phyloP scores from a whole-genome alignment of 208 protist species.

The Acanthamoeba divionensis region DNA sequence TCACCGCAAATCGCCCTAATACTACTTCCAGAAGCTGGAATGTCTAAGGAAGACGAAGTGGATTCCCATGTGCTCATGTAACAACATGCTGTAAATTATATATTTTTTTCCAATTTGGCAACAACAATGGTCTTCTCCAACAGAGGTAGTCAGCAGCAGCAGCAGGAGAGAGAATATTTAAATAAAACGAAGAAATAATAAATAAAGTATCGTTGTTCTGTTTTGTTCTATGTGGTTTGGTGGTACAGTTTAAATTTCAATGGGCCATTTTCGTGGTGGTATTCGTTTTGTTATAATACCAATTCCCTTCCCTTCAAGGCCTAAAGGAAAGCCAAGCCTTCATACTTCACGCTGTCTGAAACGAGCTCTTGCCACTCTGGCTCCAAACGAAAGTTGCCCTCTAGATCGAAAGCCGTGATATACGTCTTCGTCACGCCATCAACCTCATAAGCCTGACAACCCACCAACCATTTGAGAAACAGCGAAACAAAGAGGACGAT shows the following conservation, averaged over 20 bases:
- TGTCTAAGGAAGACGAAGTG: no score
- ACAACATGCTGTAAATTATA: not conserved
- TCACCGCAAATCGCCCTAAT: constrained; percentile 95
- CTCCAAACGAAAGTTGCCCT: constrained; percentile 45
- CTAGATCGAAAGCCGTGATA: constrained; percentile 41
- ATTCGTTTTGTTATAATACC: no score
- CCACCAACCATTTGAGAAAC: not conserved
- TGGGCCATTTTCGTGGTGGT: no score
- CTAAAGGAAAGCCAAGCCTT: constrained; percentile 14
- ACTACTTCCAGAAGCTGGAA: no score
- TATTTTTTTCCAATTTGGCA: not conserved
- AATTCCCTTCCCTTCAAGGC: no score
- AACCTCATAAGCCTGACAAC: not conserved
- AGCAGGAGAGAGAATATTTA: not conserved
- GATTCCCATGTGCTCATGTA: not conserved
- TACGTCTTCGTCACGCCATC: constrained; percentile 1
- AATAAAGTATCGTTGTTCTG: no score
- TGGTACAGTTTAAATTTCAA: no score
- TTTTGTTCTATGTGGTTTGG: no score
- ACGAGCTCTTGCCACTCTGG: constrained; percentile 37
- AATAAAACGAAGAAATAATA: not conserved
- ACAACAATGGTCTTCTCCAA: not conserved
- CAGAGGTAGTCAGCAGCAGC: not conserved
- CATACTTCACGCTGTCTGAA: not conserved
- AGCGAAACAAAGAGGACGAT: not conserved